These are phyloP conservation scores for Citrus sinensis DNA, from an alignment of 345 rosid genomes.

Conservation along the genomic window DNA sequence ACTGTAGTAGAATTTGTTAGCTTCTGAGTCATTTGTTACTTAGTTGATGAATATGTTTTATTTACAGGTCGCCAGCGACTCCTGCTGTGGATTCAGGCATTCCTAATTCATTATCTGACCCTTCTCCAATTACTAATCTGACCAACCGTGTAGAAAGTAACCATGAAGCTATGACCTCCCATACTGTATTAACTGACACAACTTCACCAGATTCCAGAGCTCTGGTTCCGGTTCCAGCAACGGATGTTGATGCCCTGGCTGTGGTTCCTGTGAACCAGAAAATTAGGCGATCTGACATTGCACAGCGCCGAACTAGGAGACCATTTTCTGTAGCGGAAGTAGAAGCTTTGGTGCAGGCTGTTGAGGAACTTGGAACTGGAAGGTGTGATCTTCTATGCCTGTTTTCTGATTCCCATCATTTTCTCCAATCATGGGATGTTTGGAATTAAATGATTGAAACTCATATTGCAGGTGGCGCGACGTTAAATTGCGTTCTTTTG, in stretches of 20 bases:
- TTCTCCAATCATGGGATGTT: neutral
- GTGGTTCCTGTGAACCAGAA: conserved; percentile 67
- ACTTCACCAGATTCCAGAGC: conserved; percentile 60
- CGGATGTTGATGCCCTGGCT: conserved; percentile 52
- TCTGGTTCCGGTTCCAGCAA: conserved; percentile 56
- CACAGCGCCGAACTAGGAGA: conserved; percentile 92
- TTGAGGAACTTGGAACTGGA: conserved; percentile 93
- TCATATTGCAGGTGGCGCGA: conserved; percentile 77
- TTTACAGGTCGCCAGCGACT: conserved; percentile 47
- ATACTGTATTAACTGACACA: conserved; percentile 40
- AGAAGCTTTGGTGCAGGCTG: conserved; percentile 88
- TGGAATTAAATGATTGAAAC: neutral
- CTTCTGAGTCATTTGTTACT: conserved; percentile 2
- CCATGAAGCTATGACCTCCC: conserved; percentile 38
- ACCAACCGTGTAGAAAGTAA: conserved; percentile 37
- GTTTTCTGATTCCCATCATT: neutral
- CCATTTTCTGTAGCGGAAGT: conserved; percentile 97
- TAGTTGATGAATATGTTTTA: conserved; percentile 16
- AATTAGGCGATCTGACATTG: conserved; percentile 63
- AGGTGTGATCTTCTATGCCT: conserved; percentile 45
- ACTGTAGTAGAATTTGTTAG: neutral
- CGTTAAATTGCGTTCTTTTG: conserved; percentile 70
- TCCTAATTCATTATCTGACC: conserved; percentile 37
- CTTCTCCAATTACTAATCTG: conserved; percentile 22
- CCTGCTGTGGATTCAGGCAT: conserved; percentile 35